These are phyloP conservation scores for Neofusicoccum umdonicola DNA, from an alignment of 2,329 filamentous ascomycete species.

Conservation along the genomic window DNA sequence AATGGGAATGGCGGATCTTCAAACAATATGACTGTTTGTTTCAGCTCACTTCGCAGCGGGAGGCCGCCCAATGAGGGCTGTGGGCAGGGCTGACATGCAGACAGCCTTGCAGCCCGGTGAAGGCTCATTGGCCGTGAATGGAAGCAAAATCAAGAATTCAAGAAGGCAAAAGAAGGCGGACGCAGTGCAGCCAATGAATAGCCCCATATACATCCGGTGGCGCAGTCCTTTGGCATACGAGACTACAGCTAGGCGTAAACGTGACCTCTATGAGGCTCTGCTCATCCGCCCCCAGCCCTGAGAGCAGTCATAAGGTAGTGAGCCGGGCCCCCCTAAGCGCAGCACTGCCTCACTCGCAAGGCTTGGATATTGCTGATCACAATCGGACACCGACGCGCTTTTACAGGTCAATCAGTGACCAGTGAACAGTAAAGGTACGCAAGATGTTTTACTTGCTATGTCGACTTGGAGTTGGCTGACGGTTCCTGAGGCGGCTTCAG, in stretches of 20 bases:
- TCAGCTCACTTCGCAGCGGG: not conserved
- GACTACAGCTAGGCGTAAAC: not conserved
- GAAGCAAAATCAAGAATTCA: not conserved
- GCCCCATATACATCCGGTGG: not conserved
- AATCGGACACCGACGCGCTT: not conserved
- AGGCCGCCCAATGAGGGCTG: not conserved
- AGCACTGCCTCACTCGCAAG: not conserved
- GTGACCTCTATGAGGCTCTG: not conserved
- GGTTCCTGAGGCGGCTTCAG: not conserved
- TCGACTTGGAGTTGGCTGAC: not conserved
- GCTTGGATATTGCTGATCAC: not conserved
- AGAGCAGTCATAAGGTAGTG: not conserved
- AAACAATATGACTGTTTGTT: not conserved
- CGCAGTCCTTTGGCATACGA: not conserved
- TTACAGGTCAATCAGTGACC: not conserved
- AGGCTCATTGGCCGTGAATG: not conserved
- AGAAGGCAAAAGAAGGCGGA: no score
- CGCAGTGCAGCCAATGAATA: no score
- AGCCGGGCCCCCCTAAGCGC: not conserved
- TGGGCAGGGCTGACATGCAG: not conserved
- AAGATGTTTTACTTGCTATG: not conserved
- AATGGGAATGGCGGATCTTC: not conserved
- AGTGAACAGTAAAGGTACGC: not conserved
- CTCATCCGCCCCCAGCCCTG: not conserved
- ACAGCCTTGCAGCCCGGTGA: not conserved